phyloP scores from a whole-genome alignment of 768 basidiomycete genomes.

The Chalciporus piperatus region DNA sequence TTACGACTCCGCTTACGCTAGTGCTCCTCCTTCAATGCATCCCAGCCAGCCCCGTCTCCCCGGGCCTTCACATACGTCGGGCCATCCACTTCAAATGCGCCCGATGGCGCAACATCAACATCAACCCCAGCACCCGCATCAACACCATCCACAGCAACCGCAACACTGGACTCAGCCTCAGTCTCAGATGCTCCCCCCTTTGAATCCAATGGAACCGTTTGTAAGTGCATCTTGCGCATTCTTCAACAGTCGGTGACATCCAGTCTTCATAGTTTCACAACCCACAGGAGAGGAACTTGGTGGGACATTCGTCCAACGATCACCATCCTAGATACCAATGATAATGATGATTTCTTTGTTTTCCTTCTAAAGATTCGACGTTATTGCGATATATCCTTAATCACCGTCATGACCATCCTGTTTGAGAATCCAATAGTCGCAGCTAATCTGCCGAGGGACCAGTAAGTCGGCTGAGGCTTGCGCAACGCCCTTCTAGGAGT shows the following conservation, averaged over 20 bases:
- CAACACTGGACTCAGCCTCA: conserved; percentile 56
- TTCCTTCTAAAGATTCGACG: conserved; percentile 36
- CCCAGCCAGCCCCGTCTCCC: conserved; percentile 40
- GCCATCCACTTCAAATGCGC: conserved; percentile 44
- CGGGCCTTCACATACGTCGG: conserved; percentile 26
- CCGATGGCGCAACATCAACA: conserved; percentile 47
- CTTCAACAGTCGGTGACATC: conserved; percentile 7
- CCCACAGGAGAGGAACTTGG: conserved; percentile 47
- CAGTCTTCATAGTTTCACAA: conserved; percentile 23
- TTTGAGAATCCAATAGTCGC: conserved; percentile 43
- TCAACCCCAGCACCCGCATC: conserved; percentile 14
- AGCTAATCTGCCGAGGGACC: conserved; percentile 36
- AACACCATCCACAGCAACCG: conserved; percentile 25
- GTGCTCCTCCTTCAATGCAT: conserved; percentile 27
- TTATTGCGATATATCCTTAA: conserved; percentile 46
- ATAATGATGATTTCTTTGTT: conserved; percentile 30
- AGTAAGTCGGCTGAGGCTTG: conserved; percentile 39
- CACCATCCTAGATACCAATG: conserved; percentile 53
- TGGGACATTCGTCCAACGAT: conserved; percentile 47
- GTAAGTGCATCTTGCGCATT: conserved; percentile 40
- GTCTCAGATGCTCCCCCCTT: conserved; percentile 40
- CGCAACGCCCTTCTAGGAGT: conserved; percentile 38
- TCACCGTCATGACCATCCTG: conserved; percentile 45
- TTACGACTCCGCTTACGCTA: conserved; percentile 51
- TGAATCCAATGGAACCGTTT: conserved; percentile 61